Base-by-base conservation (phyloP, 768 basidiomycete genomes). In the Mycena galericulata region DNA sequence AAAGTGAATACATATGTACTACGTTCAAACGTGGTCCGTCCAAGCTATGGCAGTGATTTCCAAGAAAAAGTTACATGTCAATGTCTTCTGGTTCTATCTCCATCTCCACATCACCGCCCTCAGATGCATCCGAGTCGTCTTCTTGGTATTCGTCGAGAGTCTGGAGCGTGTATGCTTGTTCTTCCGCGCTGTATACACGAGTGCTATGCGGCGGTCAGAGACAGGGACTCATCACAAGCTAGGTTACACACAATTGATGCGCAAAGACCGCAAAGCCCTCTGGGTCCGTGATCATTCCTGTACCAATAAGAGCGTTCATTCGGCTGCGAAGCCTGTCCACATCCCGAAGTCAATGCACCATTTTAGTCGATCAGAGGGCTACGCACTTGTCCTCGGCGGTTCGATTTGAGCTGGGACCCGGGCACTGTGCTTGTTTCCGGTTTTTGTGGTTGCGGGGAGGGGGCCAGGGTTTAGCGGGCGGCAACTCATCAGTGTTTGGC, bases 211-310 rank as follows among this genome's bases (percentile, higher is more conserved):
- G 59, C 14, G 53, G 38, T 50, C 27, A 32, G 14, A 62, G 24
- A 4, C 32, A 51, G n/a, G 24, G 50, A 29, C 47, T 75, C 65
- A 74, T 22, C 46, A 20, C 62, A 22, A 7, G n/a, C 15, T 34
- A 49, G 15, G 59, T 12, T 22, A 84, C 90, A 78, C 70, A 92
- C 92, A 93, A 93, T 34, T 86, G 81, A 61, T 84, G 83, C 9
- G 91, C 92, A 74, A 93, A 93, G 4, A 73, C 70, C 2, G 87
- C 79, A 4, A 91, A 77, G 46, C 92, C 86, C 14, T 78, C 79
- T 8, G 86, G 82, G 36, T 79, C 78, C 54, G 81, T 82, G 72
- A 94, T 87, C 76, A 89, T 83, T 12, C 88, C 90, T 3, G 90
- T 80, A 29, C 86, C 88, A 55, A 93, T 81, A 61, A 94, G 82